Conservation (phyloP, 805 yeast species). For the Zygosaccharomyces rouxii region DNA sequence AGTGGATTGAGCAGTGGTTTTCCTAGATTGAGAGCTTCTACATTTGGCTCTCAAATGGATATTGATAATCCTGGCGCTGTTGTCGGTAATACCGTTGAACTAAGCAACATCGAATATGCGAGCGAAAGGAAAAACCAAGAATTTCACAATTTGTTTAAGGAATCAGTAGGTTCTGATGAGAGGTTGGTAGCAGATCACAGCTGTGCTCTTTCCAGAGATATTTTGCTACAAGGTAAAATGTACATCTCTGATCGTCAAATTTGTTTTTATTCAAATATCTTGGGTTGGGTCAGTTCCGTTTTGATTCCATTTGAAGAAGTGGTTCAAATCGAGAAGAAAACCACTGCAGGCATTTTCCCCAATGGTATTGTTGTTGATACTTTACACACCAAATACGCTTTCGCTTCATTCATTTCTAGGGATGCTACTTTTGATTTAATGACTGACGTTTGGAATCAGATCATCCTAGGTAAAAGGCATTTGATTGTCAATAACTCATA, state of each 20-base stretch:
- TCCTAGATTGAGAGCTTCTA: not conserved
- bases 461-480: slow-evolving; percentile 24
- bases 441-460: slow-evolving; percentile 56
- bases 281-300: slow-evolving; percentile 62
- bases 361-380: slow-evolving; percentile 64
- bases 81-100: slow-evolving; percentile 8
- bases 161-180: slow-evolving; percentile 45
- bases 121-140: slow-evolving; percentile 52
- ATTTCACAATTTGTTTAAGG: slow-evolving; percentile 56
- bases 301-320: slow-evolving; percentile 57
- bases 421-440: slow-evolving; percentile 50
- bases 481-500: slow-evolving; percentile 5
- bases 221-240: slow-evolving; percentile 61
- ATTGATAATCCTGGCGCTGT: slow-evolving; percentile 10
- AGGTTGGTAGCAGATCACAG: slow-evolving; percentile 55
- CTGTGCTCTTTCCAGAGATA: slow-evolving; percentile 64
- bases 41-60: slow-evolving; percentile 14
- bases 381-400: slow-evolving; percentile 54
- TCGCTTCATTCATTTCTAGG: slow-evolving; percentile 62
- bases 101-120: slow-evolving; percentile 36
- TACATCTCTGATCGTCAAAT: slow-evolving; percentile 53
- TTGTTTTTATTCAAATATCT: slow-evolving; percentile 61
- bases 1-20: slow-evolving; percentile 1
- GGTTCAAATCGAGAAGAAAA: slow-evolving; percentile 57
- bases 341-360: slow-evolving; percentile 65